These are phyloP conservation scores for Pseudoturritis turrita DNA, from an alignment of 345 rosid genomes.

Conservation along the genomic window DNA sequence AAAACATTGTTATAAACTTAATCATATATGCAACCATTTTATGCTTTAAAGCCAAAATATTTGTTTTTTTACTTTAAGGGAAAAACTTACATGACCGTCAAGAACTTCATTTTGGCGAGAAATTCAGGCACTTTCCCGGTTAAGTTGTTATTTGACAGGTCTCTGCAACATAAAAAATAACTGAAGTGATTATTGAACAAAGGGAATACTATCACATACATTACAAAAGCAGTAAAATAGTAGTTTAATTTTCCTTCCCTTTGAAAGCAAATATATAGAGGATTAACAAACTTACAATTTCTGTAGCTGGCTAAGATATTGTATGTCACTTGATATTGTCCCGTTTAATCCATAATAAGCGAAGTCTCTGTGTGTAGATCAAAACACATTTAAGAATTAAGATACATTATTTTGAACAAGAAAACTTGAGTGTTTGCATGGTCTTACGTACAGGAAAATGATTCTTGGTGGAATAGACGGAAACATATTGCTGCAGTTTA, in stretches of 20 bases:
- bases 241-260: too few relatives aligned
- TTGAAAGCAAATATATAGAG: too few relatives aligned
- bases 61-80: not conserved
- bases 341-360: slow-evolving; percentile 30
- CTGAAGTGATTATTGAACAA: not conserved
- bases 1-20: too few relatives aligned
- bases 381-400: not conserved
- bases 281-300: too few relatives aligned
- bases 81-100: slow-evolving; percentile 46
- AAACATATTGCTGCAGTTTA: slow-evolving; percentile 30
- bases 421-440: not conserved
- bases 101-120: slow-evolving; percentile 31
- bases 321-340: slow-evolving; percentile 15
- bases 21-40: too few relatives aligned
- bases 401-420: not conserved
- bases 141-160: slow-evolving; percentile 42
- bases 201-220: too few relatives aligned
- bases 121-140: slow-evolving; percentile 39
- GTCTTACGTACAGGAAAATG: not conserved
- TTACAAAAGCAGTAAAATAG: too few relatives aligned
- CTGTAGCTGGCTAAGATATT: slow-evolving; percentile 26
- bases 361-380: slow-evolving; percentile 15
- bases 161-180: slow-evolving; percentile 30
- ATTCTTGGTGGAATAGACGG: slow-evolving; percentile 11
- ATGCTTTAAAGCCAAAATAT: not conserved